A percentile compares a stretch with the other conserved stretches of the same genome.
Conservation (phyloP, 805 yeast species). For the Candida argentea region DNA sequence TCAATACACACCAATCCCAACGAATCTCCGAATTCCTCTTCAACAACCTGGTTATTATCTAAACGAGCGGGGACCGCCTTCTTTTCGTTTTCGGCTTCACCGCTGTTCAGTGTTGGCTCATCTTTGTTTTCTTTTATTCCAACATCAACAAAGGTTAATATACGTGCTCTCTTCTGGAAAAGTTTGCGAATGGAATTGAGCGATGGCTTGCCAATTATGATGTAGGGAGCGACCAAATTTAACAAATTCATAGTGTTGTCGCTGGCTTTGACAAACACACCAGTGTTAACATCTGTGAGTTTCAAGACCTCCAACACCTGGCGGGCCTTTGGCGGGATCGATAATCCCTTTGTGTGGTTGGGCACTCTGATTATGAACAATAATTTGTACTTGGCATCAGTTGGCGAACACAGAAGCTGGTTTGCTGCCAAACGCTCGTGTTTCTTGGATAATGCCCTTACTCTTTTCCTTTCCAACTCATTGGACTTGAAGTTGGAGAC, state of each 20-base stretch:
- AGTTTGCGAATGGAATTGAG: conserved; percentile 60
- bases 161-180: conserved; percentile 67
- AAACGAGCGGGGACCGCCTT: conserved; percentile 33
- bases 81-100: conserved; percentile 8
- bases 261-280: conserved; percentile 62
- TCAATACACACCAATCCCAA: conserved; percentile 70
- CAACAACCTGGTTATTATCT: conserved; percentile 68
- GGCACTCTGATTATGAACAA: conserved; percentile 59
- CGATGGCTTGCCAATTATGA: conserved; percentile 69
- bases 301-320: conserved; percentile 53
- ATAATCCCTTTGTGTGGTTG: conserved; percentile 49
- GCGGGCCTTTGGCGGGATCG: conserved; percentile 54
- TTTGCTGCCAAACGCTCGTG: conserved; percentile 25
- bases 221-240: conserved; percentile 61
- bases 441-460: conserved; percentile 46
- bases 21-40: conserved; percentile 50
- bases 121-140: conserved; percentile 11
- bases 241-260: conserved; percentile 50
- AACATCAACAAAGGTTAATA: conserved; percentile 19
- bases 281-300: conserved; percentile 50
- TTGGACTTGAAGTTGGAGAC: conserved; percentile 58
- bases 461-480: conserved; percentile 58
- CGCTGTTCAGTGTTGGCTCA: conserved; percentile 9
- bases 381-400: conserved; percentile 27
- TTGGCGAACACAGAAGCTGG: no score